phyloP scores from a whole-genome alignment of 208 protist genomes.

The Balamuthia mandrillaris region DNA sequence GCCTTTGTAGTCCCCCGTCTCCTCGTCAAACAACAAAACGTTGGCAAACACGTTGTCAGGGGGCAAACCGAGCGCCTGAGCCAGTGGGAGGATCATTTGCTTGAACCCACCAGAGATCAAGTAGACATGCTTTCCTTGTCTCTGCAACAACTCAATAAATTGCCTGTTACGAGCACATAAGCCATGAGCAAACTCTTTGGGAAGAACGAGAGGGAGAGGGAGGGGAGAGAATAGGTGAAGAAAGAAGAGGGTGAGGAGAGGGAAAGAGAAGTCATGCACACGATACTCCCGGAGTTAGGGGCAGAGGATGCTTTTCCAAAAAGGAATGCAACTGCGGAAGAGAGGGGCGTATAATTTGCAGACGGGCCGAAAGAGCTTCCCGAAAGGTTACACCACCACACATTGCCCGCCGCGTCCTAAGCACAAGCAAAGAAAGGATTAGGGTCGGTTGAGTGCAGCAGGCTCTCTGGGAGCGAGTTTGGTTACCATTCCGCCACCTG shows the following conservation, averaged over 20 bases:
- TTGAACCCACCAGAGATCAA: neutral
- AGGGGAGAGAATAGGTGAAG: neutral
- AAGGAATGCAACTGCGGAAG: neutral
- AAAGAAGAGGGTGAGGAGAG: no score
- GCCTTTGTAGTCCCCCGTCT: neutral
- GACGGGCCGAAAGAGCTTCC: neutral
- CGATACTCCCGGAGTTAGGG: neutral
- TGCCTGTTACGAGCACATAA: neutral
- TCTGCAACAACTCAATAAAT: no score
- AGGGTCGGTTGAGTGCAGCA: neutral
- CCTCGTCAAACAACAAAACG: neutral
- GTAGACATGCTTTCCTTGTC: neutral
- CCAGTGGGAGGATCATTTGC: neutral
- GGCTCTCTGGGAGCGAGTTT: neutral
- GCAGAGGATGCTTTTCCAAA: neutral
- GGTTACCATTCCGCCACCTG: neutral
- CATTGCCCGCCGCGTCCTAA: slow-evolving; percentile 14
- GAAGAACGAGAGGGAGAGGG: neutral
- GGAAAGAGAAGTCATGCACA: no score
- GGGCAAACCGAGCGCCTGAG: neutral
- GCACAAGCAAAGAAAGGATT: neutral
- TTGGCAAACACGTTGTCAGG: neutral
- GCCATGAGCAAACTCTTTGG: neutral
- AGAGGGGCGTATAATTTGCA: neutral
- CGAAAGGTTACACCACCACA: neutral